These are phyloP conservation scores for Ogataea glucozyma DNA, from an alignment of 805 yeast genomes.

Conservation along the genomic window DNA sequence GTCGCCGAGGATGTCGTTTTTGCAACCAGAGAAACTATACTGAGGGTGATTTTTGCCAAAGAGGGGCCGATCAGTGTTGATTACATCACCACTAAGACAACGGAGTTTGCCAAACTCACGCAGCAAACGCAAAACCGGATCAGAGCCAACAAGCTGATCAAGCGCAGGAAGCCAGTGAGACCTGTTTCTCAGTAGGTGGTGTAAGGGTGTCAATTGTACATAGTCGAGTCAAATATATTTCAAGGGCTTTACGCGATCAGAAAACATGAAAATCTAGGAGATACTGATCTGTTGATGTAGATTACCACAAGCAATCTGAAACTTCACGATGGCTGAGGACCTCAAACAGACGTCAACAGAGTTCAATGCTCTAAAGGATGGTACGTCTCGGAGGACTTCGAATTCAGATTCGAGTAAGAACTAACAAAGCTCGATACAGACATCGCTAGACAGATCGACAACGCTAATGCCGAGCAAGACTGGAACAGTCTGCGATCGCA, in stretches of 20 bases:
- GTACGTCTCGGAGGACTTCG: not conserved
- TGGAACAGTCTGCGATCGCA: slow-evolving; percentile 10
- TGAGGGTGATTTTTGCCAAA: slow-evolving; percentile 23
- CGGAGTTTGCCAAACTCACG: slow-evolving; percentile 12
- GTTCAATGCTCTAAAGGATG: slow-evolving; percentile 3
- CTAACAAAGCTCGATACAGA: not conserved
- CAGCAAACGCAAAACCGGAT: slow-evolving; percentile 13
- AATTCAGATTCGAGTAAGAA: not conserved
- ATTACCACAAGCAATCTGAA: not conserved
- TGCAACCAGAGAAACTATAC: slow-evolving; percentile 16
- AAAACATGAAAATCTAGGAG: too few relatives aligned
- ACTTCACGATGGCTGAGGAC: slow-evolving; percentile 2
- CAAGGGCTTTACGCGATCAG: too few relatives aligned
- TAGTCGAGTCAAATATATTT: too few relatives aligned
- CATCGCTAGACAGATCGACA: slow-evolving; percentile 2
- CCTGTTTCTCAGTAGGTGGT: not conserved
- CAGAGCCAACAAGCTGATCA: slow-evolving; percentile 17
- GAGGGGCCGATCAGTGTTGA: slow-evolving; percentile 13
- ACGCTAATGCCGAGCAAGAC: slow-evolving; percentile 3
- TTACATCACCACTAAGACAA: slow-evolving; percentile 12
- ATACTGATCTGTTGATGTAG: too few relatives aligned
- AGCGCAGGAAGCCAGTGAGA: not conserved
- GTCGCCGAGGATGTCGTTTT: slow-evolving; percentile 10
- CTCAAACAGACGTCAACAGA: slow-evolving; percentile 5
- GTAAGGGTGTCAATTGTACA: not conserved